Evolutionary conservation across 2,329 filamentous ascomycete species (phyloP), one percentile per base, ranked within the genome.

Genomic region (Cadophora luteo-olivacea): DNA sequence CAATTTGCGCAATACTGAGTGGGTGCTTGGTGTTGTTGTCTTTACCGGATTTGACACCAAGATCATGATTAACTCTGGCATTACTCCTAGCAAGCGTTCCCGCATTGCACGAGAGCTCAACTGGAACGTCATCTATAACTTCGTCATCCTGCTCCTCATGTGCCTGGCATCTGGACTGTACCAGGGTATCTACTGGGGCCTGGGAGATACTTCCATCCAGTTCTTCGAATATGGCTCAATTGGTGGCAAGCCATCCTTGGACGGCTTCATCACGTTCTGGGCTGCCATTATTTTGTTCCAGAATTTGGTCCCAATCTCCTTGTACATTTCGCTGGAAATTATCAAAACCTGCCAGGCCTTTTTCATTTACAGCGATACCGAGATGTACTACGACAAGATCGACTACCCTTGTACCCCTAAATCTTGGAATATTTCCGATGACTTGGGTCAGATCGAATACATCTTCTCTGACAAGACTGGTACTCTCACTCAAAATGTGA

Each of bases 341-440:
- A 92, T 99, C 67, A 91, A 95, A 72, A 96, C 94, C 0, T 85
- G 93, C 12, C 96, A 99, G 81, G 96, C 95, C 4, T 89, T 97
- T 77, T 99, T 99, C 84, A 99, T 99, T 77, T 97, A 97, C 83
- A 97, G 91, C 81, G 96, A 99, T 77, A 87, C 92, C 4, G 89
- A 91, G 77, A 99, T 99, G 97, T 99, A 98, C 81, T 97, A 99
- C 82, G 96, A 96, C 67, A 90, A 89, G 76, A 89, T 97, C 72
- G 94, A 97, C 76, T 94, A 97, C 77, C 94, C 95, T 1, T 99
- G 97, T 78, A 93, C 97, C 12, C 96, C 97, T 5, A 98, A 98
- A 78, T 94, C 94, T 0, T 99, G 96, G 96, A 99, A 98, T 78
- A 98, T 99, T 62, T 98, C 95, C 0, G 96, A 99, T 77, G 97